These are phyloP conservation scores for Calonectria pteridis DNA, from an alignment of 2,329 filamentous ascomycete genomes.

Conservation along the genomic window DNA sequence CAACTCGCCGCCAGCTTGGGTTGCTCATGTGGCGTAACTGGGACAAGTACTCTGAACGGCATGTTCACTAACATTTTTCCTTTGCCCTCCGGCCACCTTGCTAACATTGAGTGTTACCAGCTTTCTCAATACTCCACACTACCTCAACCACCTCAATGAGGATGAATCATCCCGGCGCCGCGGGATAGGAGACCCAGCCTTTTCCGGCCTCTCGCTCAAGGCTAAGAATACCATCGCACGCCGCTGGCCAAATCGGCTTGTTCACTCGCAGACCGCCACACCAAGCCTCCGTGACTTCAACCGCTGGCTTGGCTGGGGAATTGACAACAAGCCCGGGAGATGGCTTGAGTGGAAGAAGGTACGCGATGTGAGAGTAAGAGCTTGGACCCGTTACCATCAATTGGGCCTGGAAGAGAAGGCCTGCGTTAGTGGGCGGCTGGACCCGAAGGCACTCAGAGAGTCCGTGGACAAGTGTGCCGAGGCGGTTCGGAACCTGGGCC, in stretches of 20 bases:
- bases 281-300: slow-evolving; percentile 35
- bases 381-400: not conserved
- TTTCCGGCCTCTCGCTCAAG: slow-evolving; percentile 35
- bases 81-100: not conserved
- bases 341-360: slow-evolving; percentile 46
- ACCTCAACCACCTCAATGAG: slow-evolving; percentile 7
- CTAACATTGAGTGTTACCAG: slow-evolving; percentile 3
- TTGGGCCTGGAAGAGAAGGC: not conserved
- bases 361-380: slow-evolving; percentile 14
- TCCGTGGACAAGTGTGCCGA: not conserved
- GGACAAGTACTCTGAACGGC: slow-evolving; percentile 40
- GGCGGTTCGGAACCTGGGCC: not conserved
- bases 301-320: slow-evolving; percentile 40
- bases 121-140: slow-evolving; percentile 16
- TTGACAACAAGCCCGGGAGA: slow-evolving; percentile 30
- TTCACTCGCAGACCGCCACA: not conserved
- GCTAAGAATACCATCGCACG: slow-evolving; percentile 37
- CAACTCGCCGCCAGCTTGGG: slow-evolving; percentile 33
- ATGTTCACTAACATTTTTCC: not conserved
- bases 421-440: not conserved
- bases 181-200: slow-evolving; percentile 3
- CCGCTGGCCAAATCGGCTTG: slow-evolving; percentile 32
- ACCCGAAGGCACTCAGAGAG: not conserved
- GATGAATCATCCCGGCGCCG: not conserved
- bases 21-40: slow-evolving; percentile 43